phyloP scores from a whole-genome alignment of 2,329 filamentous ascomycete genomes.

The Phialocephala sp. region DNA sequence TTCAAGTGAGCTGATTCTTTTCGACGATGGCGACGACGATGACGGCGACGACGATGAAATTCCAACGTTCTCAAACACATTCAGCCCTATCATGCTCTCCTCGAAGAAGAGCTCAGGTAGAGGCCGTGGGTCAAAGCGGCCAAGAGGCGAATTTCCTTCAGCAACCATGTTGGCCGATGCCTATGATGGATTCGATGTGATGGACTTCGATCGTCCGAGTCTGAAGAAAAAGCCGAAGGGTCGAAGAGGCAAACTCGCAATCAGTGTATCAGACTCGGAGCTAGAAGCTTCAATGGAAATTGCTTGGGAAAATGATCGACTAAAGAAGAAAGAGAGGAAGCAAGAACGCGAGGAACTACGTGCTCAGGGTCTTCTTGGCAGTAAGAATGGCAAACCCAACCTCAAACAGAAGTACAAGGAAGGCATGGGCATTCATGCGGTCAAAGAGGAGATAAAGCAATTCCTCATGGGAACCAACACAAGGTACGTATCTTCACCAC shows the following conservation, averaged over 20 bases:
- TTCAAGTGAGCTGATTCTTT: conserved; percentile 62
- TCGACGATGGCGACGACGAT: conserved; percentile 50
- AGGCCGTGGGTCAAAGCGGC: conserved; percentile 35
- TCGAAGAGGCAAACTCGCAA: conserved; percentile 56
- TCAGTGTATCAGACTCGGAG: conserved; percentile 69
- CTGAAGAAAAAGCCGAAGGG: conserved; percentile 69
- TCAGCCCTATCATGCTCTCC: conserved; percentile 22
- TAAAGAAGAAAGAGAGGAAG: conserved; percentile 74
- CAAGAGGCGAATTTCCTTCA: conserved; percentile 53
- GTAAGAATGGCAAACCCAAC: conserved; percentile 55
- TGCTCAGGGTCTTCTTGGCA: conserved; percentile 68
- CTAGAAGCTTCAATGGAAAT: conserved; percentile 63
- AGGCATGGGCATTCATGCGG: conserved; percentile 72
- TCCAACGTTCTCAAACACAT: conserved; percentile 9
- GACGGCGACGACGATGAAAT: conserved; percentile 40
- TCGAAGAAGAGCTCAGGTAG: conserved; percentile 30
- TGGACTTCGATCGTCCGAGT: conserved; percentile 79
- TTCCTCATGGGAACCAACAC: conserved; percentile 71
- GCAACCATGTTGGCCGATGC: conserved; percentile 60
- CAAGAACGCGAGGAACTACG: conserved; percentile 72
- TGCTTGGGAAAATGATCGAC: conserved; percentile 70
- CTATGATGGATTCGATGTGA: conserved; percentile 76
- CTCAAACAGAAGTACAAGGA: conserved; percentile 73
- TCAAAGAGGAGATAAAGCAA: conserved; percentile 72
- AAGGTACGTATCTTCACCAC: conserved; percentile 57